Base-by-base conservation (phyloP, 225 moss, liverwort and hornwort genomes). In the Rhytidiadelphus loreus region DNA sequence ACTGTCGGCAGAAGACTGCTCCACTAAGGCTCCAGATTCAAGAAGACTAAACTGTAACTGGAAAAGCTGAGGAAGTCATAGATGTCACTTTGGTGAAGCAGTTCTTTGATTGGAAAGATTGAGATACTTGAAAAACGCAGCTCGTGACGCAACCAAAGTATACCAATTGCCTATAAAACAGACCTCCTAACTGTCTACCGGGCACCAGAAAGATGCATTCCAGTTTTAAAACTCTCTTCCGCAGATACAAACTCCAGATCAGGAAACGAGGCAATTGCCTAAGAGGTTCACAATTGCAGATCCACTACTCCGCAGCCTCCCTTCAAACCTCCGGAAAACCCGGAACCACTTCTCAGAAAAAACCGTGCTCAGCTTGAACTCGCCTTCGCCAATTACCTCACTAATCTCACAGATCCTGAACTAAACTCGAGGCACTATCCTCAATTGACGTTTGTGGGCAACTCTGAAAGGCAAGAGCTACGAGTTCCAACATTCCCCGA, bases 401-500 rank as follows among this genome's bases (percentile, higher is more conserved):
- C 73, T 61, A 29, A 84, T 62, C 81, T 84, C 76, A 71, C 57
- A 90, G 89, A 85, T 89, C 89, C 80, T 11, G 55, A 43, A 64
- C 86, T 28, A 17, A 55, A 72, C 71, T 80, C 24, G 43, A 73
- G 39, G 55, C 68, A 56, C 74, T 75, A 33, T 8, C 85, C 18
- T 41, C 85, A 88, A 89, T 83, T 88, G 86, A 61, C 48, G 69
- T 60, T 48, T 21, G 71, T 9, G 10, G 19, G 80, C 44, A 12
- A 72, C 88, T 77, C 75, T 37, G 80, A 3, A 60, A 33, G 56
- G 63, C 61, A 39, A 64, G 44, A 8, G 77, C 90, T 81, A 46
- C 88, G 61, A 62, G 87, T 90, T 83, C 10, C 86, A 86, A 88
- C 92, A 93, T 93, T 78, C 89, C 64, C 88, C 80, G 61, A 80